Evolutionary conservation across 2,329 filamentous ascomycete species (phyloP).

Genomic region (Ophiocordyceps camponoti-saundersi): DNA sequence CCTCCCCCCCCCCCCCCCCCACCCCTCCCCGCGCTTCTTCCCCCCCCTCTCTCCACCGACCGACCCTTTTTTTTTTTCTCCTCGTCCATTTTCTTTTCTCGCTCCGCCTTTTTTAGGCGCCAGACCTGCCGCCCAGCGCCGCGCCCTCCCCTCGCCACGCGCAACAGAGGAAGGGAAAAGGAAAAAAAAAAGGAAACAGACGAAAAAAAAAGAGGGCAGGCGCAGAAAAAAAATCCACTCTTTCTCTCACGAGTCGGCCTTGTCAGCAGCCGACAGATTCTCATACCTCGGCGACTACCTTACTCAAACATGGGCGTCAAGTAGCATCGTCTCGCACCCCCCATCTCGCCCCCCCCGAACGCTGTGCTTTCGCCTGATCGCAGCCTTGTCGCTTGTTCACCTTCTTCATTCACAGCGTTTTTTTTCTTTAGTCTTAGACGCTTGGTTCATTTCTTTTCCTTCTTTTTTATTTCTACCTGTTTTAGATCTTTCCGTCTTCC

Average conservation of each 20-base stretch:
- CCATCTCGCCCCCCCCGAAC: slow-evolving; percentile 1
- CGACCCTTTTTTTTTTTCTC: not conserved
- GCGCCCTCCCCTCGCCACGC: not conserved
- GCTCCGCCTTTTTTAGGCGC: not conserved
- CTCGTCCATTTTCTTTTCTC: not conserved
- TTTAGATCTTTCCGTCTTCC: slow-evolving; percentile 17
- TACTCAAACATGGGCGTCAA: slow-evolving; percentile 6
- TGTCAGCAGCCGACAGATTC: not conserved
- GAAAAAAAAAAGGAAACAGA: too few species aligned
- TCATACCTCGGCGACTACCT: not conserved
- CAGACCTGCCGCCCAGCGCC: not conserved
- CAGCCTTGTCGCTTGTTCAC: slow-evolving; percentile 4
- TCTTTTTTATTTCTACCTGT: not conserved
- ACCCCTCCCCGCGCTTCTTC: not conserved
- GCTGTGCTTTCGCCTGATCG: slow-evolving; percentile 4
- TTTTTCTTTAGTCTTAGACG: slow-evolving; percentile 20
- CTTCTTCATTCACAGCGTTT: slow-evolving; percentile 4
- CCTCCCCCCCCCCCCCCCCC: not conserved
- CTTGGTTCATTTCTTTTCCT: slow-evolving; percentile 5
- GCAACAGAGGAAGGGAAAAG: not conserved
- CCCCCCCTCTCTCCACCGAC: not conserved
- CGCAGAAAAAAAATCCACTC: not conserved
- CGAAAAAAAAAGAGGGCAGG: too few species aligned
- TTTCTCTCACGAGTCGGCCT: not conserved
- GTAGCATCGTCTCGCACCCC: slow-evolving; percentile 4